Base-by-base conservation (phyloP, 2,329 filamentous ascomycete genomes). In the Tolypocladium album region DNA sequence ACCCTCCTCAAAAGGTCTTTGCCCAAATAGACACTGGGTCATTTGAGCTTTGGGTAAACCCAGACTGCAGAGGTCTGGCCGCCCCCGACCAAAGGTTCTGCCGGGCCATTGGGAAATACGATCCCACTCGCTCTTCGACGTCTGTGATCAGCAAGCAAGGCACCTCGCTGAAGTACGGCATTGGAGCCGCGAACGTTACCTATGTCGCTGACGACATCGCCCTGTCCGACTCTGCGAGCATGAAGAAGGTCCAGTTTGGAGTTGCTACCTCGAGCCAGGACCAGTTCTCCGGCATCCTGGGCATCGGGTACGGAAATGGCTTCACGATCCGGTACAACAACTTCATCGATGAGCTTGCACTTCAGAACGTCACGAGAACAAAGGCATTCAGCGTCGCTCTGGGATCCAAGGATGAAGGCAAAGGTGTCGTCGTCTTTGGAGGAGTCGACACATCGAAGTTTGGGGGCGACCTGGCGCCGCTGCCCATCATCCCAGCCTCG, bases 401-500 rank as follows among this genome's bases (percentile, higher is more conserved):
- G 22, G 86, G 88, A 60, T 82, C 84, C 69, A 81, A 82, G 70
- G 75, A 81, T 59, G 78, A 84, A 58, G 78, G 77, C 60, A 79
- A 82, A 13, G 87, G 87, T n/a, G 80, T 82, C 13, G 80, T 89
- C 59, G 77, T 88, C 38, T 89, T 89, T 64, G 87, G 87, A 45
- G 87, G 87, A 34, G 76, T 89, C 64, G 85, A 89, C 68, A 84
- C 79, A 0, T 79, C 76, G 60, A 89, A 88, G 70, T 89, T 83
- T 67, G 71, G 76, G 0, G 88, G 88, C 39, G 68, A 70, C 0
- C 79, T 91, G 1, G 72, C 80, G 58, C 80, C 76, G 17, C 74
- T 89, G 27, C 87, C 87, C 38, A 85, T 90, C 64, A 77, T 88
- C 61, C 78, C 81, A 2, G 74, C 79, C 17, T 73, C 70, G 22